Evolutionary conservation across 2,329 filamentous ascomycete genomes (phyloP).

Genomic region (Pseudocercospora eumusae): DNA sequence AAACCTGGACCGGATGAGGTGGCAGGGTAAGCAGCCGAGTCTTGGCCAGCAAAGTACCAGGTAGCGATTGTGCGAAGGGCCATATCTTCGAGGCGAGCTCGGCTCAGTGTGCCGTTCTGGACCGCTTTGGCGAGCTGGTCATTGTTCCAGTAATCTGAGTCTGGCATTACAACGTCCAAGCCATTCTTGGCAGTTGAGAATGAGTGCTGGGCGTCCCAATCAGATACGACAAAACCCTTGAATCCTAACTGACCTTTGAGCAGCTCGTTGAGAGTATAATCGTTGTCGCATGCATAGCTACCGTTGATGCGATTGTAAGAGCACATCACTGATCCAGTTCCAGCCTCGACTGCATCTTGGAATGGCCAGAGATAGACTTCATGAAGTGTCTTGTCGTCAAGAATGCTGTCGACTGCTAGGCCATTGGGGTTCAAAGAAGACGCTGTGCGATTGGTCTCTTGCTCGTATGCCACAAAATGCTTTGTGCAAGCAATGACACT

Average conservation of each 20-base stretch:
- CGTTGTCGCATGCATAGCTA: slow-evolving; percentile 68
- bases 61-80: slow-evolving; percentile 33
- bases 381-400: slow-evolving; percentile 62
- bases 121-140: slow-evolving; percentile 34
- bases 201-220: slow-evolving; percentile 43
- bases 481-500: slow-evolving; percentile 45
- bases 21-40: slow-evolving; percentile 7
- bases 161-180: slow-evolving; percentile 37
- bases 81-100: slow-evolving; percentile 38
- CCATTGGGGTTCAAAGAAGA: slow-evolving; percentile 1
- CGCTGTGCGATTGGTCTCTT: slow-evolving; percentile 20
- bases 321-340: slow-evolving; percentile 63
- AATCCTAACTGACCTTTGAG: slow-evolving; percentile 61
- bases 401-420: neutral
- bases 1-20: slow-evolving; percentile 35
- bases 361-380: slow-evolving; percentile 46
- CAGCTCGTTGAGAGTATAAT: slow-evolving; percentile 60
- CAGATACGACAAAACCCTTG: slow-evolving; percentile 48
- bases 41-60: slow-evolving; percentile 26
- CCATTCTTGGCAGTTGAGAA: slow-evolving; percentile 29
- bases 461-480: slow-evolving; percentile 33
- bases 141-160: slow-evolving; percentile 25
- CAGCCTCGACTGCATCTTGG: slow-evolving; percentile 52
- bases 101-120: slow-evolving; percentile 34
- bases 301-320: slow-evolving; percentile 72